phyloP scores from a whole-genome alignment of 2,329 filamentous ascomycete species.

The Monosporascus cannonballus region DNA sequence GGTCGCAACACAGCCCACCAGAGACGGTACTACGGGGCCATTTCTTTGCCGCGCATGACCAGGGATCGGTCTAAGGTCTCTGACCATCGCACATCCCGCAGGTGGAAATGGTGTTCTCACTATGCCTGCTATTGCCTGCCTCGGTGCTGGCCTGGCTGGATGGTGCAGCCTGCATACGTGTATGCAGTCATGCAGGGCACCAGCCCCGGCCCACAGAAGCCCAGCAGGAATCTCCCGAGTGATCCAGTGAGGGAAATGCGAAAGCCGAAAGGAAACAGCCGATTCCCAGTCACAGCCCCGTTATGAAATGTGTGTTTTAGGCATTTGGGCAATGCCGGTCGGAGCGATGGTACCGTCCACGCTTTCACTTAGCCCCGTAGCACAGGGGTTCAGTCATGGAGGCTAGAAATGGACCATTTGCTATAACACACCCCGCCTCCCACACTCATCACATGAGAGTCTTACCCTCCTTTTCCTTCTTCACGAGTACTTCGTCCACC shows the following conservation, averaged over 20 bases:
- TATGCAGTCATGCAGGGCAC: slow-evolving; percentile 7
- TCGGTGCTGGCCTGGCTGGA: slow-evolving; percentile 8
- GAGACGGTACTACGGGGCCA: neutral
- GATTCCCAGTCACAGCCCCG: neutral
- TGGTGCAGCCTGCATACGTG: slow-evolving; percentile 10
- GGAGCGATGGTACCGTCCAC: too few species aligned
- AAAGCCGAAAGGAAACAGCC: neutral
- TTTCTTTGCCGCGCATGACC: neutral
- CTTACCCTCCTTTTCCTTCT: slow-evolving; percentile 42
- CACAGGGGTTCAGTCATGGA: too few species aligned
- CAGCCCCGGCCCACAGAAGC: neutral
- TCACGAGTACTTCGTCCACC: slow-evolving; percentile 54
- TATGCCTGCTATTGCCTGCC: neutral
- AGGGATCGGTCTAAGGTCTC: neutral
- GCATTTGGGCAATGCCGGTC: too few species aligned
- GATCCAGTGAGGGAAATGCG: neutral
- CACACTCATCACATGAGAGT: slow-evolving; percentile 34
- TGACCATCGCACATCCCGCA: too few species aligned
- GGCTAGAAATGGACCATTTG: slow-evolving; percentile 7
- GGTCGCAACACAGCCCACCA: slow-evolving; percentile 28
- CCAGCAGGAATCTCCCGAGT: neutral
- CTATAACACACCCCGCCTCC: slow-evolving; percentile 46
- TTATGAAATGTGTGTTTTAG: too few species aligned
- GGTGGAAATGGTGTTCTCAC: too few species aligned
- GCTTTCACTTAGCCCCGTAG: too few species aligned